A percentile compares a stretch with the other conserved stretches of the same genome.
phyloP scores from a whole-genome alignment of 2,329 filamentous ascomycete species.

The Alternaria viburni region DNA sequence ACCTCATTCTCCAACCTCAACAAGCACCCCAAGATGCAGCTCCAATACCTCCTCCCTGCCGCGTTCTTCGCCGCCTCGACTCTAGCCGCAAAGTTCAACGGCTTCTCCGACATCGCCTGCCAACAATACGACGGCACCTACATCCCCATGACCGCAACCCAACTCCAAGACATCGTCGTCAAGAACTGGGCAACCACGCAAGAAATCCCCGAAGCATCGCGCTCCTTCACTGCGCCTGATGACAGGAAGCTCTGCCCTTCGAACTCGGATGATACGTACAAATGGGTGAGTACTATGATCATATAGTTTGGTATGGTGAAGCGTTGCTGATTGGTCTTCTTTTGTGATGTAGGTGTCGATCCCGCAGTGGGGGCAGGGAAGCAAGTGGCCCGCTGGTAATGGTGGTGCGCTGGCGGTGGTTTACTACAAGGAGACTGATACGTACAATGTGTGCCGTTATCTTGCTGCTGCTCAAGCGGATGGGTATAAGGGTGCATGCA shows the following conservation, averaged over 20 bases:
- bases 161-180: neutral
- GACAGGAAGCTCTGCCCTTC: neutral
- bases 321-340: neutral
- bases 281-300: neutral
- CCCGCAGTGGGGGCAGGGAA: neutral
- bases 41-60: neutral
- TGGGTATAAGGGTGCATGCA: neutral
- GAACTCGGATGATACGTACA: neutral
- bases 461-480: neutral
- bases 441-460: constrained; percentile 1
- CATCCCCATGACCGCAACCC: neutral
- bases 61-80: neutral
- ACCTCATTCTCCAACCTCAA: neutral
- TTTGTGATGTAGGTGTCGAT: neutral
- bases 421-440: constrained; percentile 11
- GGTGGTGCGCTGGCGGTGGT: constrained; percentile 1
- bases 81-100: neutral
- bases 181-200: neutral
- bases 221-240: neutral
- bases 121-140: neutral
- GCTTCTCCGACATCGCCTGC: neutral
- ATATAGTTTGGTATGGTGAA: neutral
- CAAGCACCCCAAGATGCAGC: neutral
- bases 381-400: neutral
- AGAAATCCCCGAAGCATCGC: neutral